Conservation (phyloP, 2,329 filamentous ascomycete species). For the Bipolaris oryzae region DNA sequence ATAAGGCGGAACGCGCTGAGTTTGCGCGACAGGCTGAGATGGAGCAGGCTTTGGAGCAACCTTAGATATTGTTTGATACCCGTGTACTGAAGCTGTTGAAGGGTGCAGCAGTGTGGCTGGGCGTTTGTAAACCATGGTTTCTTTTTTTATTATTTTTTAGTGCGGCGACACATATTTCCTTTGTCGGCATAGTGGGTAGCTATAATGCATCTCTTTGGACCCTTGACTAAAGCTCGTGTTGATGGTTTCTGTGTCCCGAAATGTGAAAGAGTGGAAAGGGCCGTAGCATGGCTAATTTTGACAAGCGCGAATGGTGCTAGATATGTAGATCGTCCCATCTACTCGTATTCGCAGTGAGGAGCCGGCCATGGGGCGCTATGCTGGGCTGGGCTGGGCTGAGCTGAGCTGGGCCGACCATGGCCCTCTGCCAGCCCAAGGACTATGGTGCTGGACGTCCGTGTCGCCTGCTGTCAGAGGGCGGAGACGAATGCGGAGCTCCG, state of each 20-base stretch:
- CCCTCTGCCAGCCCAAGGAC: not conserved
- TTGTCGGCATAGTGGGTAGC: not conserved
- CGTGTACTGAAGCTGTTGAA: not conserved
- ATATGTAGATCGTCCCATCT: not conserved
- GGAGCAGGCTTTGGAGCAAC: constrained; percentile 16
- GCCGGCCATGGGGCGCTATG: constrained; percentile 3
- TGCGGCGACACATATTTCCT: not conserved
- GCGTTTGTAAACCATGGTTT: constrained; percentile 4
- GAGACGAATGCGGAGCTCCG: not conserved
- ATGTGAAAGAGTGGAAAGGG: not conserved
- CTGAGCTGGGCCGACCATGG: not conserved
- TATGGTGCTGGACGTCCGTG: not conserved
- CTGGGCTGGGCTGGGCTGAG: not conserved
- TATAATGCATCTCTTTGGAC: not conserved
- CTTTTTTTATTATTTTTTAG: not conserved
- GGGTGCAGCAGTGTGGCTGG: constrained; percentile 6
- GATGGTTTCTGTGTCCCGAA: too few species aligned
- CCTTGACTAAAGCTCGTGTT: not conserved
- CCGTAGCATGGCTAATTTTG: not conserved
- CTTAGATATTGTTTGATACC: not conserved
- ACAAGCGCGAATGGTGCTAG: not conserved
- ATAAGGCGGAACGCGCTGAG: constrained; percentile 42
- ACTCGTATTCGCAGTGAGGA: constrained; percentile 12
- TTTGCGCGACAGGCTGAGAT: constrained; percentile 41
- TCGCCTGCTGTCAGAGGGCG: not conserved